These are phyloP conservation scores for Ustilago tritici DNA, from an alignment of 1,284 basidiomycete species.

Conservation along the genomic window DNA sequence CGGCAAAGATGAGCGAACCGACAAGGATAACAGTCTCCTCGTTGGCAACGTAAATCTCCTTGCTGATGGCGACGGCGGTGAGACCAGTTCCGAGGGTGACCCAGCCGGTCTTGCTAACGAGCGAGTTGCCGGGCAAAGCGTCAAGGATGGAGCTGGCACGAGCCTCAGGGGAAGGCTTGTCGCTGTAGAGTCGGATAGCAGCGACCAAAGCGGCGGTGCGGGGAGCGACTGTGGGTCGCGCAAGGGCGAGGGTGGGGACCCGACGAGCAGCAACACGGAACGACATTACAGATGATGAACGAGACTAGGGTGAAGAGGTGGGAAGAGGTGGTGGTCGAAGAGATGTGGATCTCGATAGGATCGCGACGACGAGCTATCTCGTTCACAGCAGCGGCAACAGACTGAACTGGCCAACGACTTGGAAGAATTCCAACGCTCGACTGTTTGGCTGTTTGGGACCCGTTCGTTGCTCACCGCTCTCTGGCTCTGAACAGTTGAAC, in stretches of 20 bases:
- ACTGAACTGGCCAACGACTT: slow-evolving; percentile 1
- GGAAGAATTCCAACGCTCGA: slow-evolving; percentile 13
- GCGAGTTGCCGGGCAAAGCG: slow-evolving; percentile 88
- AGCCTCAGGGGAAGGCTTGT: slow-evolving; percentile 77
- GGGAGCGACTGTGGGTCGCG: slow-evolving; percentile 38
- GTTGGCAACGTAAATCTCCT: slow-evolving; percentile 97
- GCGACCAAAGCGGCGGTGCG: slow-evolving; percentile 47
- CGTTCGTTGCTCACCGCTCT: slow-evolving; percentile 8
- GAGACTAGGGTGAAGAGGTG: slow-evolving; percentile 21
- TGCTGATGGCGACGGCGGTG: slow-evolving; percentile 91
- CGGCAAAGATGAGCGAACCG: slow-evolving; percentile 83
- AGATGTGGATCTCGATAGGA: slow-evolving; percentile 12
- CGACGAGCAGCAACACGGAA: slow-evolving; percentile 50
- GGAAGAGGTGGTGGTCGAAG: slow-evolving; percentile 16
- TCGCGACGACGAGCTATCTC: slow-evolving; percentile 18
- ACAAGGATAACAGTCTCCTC: slow-evolving; percentile 77
- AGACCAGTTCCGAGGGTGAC: slow-evolving; percentile 91
- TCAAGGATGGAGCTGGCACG: slow-evolving; percentile 92
- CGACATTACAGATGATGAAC: slow-evolving; percentile 36
- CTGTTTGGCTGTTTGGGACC: not conserved
- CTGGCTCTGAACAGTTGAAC: not conserved
- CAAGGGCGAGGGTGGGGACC: slow-evolving; percentile 52
- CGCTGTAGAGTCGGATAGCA: slow-evolving; percentile 62
- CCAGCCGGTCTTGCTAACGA: slow-evolving; percentile 92
- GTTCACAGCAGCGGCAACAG: not conserved